Evolutionary conservation across 768 basidiomycete genomes (phyloP).

Genomic region (Myochromella boudieri): DNA sequence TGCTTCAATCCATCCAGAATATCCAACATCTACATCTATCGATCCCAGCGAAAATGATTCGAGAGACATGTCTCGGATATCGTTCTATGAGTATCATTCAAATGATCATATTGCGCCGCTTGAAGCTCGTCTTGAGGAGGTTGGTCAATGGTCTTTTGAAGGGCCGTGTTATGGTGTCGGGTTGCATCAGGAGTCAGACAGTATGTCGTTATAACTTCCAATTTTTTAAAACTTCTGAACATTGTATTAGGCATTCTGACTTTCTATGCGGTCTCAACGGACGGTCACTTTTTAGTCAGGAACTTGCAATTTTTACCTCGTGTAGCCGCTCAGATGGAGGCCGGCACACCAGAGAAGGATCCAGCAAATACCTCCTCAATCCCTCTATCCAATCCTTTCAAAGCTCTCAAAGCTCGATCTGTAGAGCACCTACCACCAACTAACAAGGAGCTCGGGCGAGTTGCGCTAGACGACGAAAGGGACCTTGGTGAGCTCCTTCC

Average conservation of each 20-base stretch:
- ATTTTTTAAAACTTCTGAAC: conserved; percentile 5
- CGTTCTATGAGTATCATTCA: conserved; percentile 36
- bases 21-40: conserved; percentile 25
- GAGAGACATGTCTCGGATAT: conserved; percentile 38
- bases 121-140: conserved; percentile 38
- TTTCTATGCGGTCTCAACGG: conserved; percentile 41
- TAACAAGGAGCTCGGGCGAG: conserved; percentile 22
- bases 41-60: conserved; percentile 31
- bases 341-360: conserved; percentile 26
- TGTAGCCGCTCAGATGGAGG: conserved; percentile 18
- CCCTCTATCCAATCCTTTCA: conserved; percentile 68
- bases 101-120: conserved; percentile 26
- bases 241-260: conserved; percentile 29
- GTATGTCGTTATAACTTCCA: conserved; percentile 38
- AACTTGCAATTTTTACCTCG: conserved; percentile 35
- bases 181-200: conserved; percentile 44
- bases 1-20: conserved; percentile 41
- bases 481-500: conserved; percentile 33
- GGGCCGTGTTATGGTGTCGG: conserved; percentile 46
- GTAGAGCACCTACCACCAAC: conserved; percentile 38
- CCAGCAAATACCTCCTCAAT: conserved; percentile 29
- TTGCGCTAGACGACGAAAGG: conserved; percentile 30
- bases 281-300: conserved; percentile 45
- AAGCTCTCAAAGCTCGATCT: conserved; percentile 48
- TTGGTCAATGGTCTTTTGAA: conserved; percentile 57